Evolutionary conservation across 306 rosid genomes (phyloP).

Genomic region (Cotoneaster glaucophyllus): DNA sequence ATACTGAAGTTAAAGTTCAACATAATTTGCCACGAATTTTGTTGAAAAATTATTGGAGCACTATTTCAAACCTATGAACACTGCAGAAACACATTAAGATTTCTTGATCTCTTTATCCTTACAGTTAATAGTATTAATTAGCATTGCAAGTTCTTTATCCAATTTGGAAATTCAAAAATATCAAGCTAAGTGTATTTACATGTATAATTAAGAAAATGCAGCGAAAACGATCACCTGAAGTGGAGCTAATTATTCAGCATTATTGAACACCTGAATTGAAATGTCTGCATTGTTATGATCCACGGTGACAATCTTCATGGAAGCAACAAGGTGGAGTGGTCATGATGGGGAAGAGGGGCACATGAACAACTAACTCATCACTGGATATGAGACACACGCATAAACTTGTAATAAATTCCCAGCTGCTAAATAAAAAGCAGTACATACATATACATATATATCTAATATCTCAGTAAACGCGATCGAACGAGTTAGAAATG

Average conservation of each 20-base stretch:
- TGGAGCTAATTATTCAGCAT: not conserved
- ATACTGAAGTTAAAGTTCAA: not conserved
- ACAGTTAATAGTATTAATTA: not conserved
- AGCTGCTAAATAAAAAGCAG: not conserved
- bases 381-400: not conserved
- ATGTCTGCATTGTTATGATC: not conserved
- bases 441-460: too few species aligned
- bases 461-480: not conserved
- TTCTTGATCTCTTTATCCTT: not conserved
- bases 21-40: not conserved
- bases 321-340: slow-evolving; percentile 47
- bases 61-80: not conserved
- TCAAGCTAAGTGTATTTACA: not conserved
- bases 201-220: not conserved
- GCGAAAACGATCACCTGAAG: not conserved
- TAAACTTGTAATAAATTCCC: not conserved
- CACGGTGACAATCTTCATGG: not conserved
- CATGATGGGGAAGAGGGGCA: slow-evolving; percentile 99
- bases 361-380: slow-evolving; percentile 82
- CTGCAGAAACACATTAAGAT: not conserved
- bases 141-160: not conserved
- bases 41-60: not conserved
- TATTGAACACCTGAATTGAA: not conserved
- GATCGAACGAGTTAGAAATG: slow-evolving; percentile 58
- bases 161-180: not conserved